Evolutionary conservation across 2,329 filamentous ascomycete species (phyloP).

Genomic region (Leptoxyphium fumago): DNA sequence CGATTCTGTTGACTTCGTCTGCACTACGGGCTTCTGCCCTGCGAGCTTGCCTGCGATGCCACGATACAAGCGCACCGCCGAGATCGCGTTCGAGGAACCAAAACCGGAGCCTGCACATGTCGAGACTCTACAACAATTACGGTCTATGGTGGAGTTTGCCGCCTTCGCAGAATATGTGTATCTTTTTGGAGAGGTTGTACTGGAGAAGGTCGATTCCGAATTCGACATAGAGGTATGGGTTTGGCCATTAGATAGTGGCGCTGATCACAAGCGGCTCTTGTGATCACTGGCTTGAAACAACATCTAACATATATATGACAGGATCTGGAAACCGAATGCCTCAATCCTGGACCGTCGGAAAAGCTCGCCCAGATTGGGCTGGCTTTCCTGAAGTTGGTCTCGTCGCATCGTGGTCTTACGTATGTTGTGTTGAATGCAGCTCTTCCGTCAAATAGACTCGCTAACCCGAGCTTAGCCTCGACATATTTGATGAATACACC

Average conservation of each 20-base stretch:
- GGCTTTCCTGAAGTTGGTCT: constrained; percentile 78
- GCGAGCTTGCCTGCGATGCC: background rate
- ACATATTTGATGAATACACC: constrained; percentile 87
- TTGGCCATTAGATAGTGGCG: background rate
- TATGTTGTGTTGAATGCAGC: constrained; percentile 34
- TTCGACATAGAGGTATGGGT: constrained; percentile 73
- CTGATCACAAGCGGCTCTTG: background rate
- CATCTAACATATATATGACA: constrained; percentile 26
- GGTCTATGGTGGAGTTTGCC: constrained; percentile 92
- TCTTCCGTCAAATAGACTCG: constrained; percentile 2
- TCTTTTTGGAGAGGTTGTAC: constrained; percentile 69
- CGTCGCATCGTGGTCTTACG: constrained; percentile 85
- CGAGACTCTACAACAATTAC: constrained; percentile 49
- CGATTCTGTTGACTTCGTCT: too few relatives aligned
- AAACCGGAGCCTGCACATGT: constrained; percentile 4
- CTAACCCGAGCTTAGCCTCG: constrained; percentile 40
- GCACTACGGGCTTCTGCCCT: too few relatives aligned
- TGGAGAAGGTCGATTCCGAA: constrained; percentile 64
- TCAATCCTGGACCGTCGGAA: constrained; percentile 58
- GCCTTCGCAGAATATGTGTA: constrained; percentile 88
- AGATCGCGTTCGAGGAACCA: background rate
- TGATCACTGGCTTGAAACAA: background rate
- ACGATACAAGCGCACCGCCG: background rate
- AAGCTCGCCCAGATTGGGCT: constrained; percentile 70
- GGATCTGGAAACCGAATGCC: constrained; percentile 79